Percentiles rank a stretch among this genome's conserved stretches.
phyloP scores from a whole-genome alignment of 75 land plant genomes.

The Pinus tabuliformis region DNA sequence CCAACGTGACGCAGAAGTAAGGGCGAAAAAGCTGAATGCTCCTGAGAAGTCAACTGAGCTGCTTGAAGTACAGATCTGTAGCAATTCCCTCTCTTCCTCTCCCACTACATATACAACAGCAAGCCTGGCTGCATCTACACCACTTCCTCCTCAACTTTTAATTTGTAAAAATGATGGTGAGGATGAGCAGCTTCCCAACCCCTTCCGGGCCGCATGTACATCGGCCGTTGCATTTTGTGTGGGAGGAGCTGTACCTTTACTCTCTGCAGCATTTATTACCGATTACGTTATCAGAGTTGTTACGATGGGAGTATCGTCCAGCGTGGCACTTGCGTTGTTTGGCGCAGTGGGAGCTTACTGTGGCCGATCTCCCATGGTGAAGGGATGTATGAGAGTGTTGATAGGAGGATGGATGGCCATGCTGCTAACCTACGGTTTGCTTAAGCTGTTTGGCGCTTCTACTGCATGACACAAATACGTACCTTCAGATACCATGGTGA shows the following conservation, averaged over 20 bases:
- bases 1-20: slow-evolving; percentile 38
- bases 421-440: slow-evolving; percentile 52
- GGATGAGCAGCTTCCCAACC: slow-evolving; percentile 16
- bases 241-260: slow-evolving; percentile 50
- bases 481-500: no score
- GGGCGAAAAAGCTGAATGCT: neutral
- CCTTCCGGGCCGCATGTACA: slow-evolving; percentile 48
- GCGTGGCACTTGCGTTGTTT: slow-evolving; percentile 26
- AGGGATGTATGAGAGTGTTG: slow-evolving; percentile 38
- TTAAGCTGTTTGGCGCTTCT: slow-evolving; percentile 23
- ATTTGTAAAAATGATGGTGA: neutral
- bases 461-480: neutral
- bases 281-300: slow-evolving; percentile 11
- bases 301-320: slow-evolving; percentile 23
- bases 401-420: slow-evolving; percentile 72
- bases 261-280: slow-evolving; percentile 22
- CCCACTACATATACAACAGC: neutral
- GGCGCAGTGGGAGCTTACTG: slow-evolving; percentile 55
- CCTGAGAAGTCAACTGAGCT: neutral
- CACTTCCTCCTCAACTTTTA: no score
- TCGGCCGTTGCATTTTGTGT: slow-evolving; percentile 48
- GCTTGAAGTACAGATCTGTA: neutral
- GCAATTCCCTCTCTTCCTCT: neutral
- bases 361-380: slow-evolving; percentile 32
- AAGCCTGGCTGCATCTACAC: neutral